Conservation (phyloP, 352 stramenopile genomes). For the Pythium sp. region DNA sequence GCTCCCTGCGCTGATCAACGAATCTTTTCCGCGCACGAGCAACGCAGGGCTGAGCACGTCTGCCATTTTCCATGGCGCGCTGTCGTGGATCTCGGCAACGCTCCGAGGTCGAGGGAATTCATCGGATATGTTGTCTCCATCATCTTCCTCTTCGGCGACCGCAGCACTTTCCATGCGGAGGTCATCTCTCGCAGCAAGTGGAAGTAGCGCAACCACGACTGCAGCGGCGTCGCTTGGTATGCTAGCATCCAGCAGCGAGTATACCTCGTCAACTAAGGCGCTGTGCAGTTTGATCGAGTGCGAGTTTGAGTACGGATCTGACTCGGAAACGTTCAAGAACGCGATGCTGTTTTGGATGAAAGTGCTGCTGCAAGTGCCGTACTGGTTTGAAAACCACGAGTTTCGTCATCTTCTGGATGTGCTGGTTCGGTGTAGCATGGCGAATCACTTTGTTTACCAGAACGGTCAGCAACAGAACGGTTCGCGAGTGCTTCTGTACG, state of each 20-base stretch:
- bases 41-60: slow-evolving; percentile 48
- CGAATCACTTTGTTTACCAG: slow-evolving; percentile 5
- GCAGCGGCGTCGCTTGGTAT: slow-evolving; percentile 47
- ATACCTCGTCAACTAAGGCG: slow-evolving; percentile 47
- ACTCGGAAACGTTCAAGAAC: slow-evolving; percentile 32
- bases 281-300: slow-evolving; percentile 54
- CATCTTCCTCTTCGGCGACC: slow-evolving; percentile 27
- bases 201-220: slow-evolving; percentile 18
- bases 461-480: not conserved
- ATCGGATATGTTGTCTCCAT: slow-evolving; percentile 29
- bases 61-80: slow-evolving; percentile 51
- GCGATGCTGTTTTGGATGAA: slow-evolving; percentile 62
- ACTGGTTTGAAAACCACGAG: slow-evolving; percentile 74
- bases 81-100: slow-evolving; percentile 62
- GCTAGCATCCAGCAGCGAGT: slow-evolving; percentile 40
- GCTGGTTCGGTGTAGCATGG: slow-evolving; percentile 68
- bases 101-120: slow-evolving; percentile 35
- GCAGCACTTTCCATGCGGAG: slow-evolving; percentile 46
- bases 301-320: slow-evolving; percentile 57
- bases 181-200: slow-evolving; percentile 42
- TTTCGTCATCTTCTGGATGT: slow-evolving; percentile 69
- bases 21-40: slow-evolving; percentile 48
- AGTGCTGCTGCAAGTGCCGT: slow-evolving; percentile 63
- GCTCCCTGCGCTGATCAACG: slow-evolving; percentile 60
- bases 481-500: slow-evolving; percentile 27